Conservation (phyloP, 768 basidiomycete species). For the Calvatia gigantea region DNA sequence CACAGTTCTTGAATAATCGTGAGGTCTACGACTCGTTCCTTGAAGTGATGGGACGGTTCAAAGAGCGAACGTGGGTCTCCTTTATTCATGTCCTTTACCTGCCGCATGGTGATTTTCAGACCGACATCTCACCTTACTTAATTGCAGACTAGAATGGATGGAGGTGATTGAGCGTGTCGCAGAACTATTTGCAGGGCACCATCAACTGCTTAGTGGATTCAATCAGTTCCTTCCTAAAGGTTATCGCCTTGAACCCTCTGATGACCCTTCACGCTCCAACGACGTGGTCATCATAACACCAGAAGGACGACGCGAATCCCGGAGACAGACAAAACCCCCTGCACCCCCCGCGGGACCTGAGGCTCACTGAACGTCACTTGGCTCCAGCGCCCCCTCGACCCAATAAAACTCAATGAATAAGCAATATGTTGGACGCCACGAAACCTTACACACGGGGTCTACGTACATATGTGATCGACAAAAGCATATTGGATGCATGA, state of each 20-base stretch:
- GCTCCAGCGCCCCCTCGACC: background rate
- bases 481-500: background rate
- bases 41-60: slow-evolving; percentile 10
- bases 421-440: background rate
- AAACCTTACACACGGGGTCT: background rate
- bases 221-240: slow-evolving; percentile 13
- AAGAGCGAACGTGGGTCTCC: slow-evolving; percentile 9
- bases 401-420: background rate
- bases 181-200: slow-evolving; percentile 10
- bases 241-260: slow-evolving; percentile 12
- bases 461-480: background rate
- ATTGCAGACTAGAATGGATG: slow-evolving; percentile 6
- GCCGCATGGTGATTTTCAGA: background rate
- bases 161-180: slow-evolving; percentile 12
- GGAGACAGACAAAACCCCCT: background rate
- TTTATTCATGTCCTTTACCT: background rate
- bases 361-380: background rate
- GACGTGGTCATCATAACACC: slow-evolving; percentile 9
- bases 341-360: background rate
- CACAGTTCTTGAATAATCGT: slow-evolving; percentile 9
- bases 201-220: slow-evolving; percentile 12
- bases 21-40: slow-evolving; percentile 11
- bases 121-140: background rate
- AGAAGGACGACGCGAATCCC: slow-evolving; percentile 3
- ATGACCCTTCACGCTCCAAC: slow-evolving; percentile 6